Conservation (phyloP, 2,329 filamentous ascomycete species). For the Cladosporium sp. region DNA sequence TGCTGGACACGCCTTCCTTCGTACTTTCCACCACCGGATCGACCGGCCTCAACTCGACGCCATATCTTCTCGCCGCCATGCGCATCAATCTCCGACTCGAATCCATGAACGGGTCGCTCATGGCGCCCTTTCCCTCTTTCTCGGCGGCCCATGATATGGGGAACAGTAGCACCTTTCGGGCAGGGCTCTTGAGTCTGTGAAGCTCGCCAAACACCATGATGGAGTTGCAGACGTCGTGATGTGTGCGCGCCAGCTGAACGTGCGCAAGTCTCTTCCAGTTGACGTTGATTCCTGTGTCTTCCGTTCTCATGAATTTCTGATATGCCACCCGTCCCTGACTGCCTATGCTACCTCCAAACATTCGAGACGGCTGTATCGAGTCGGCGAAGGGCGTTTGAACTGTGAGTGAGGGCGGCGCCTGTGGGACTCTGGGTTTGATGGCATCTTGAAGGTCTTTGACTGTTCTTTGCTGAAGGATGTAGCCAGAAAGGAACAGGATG, state of each 20-base stretch:
- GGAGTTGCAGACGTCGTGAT: conserved; percentile 43
- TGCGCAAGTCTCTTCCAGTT: conserved; percentile 44
- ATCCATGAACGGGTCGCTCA: conserved; percentile 37
- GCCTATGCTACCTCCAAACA: conserved; percentile 20
- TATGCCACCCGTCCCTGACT: conserved; percentile 21
- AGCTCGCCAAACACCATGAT: conserved; percentile 46
- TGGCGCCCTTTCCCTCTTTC: conserved; percentile 29
- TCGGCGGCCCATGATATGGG: conserved; percentile 33
- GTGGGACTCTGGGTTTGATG: conserved; percentile 51
- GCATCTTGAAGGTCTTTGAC: conserved; percentile 69
- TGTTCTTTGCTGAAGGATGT: conserved; percentile 79
- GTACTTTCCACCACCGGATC: conserved; percentile 32
- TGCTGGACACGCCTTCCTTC: conserved; percentile 24
- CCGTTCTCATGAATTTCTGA: conserved; percentile 21
- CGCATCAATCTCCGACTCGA: conserved; percentile 40
- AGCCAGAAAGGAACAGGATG: conserved; percentile 81
- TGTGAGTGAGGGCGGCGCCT: conserved; percentile 27
- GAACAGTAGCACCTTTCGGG: conserved; percentile 41
- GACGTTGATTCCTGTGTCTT: conserved; percentile 21
- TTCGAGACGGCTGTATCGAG: conserved; percentile 21
- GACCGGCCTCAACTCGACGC: conserved; percentile 40
- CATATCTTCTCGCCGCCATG: conserved; percentile 41
- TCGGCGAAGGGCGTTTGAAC: conserved; percentile 12
- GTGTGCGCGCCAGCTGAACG: conserved; percentile 40
- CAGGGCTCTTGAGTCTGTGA: conserved; percentile 40